Evolutionary conservation across 225 moss, liverwort and hornwort species (phyloP).

Genomic region (Polytrichum formosum): DNA sequence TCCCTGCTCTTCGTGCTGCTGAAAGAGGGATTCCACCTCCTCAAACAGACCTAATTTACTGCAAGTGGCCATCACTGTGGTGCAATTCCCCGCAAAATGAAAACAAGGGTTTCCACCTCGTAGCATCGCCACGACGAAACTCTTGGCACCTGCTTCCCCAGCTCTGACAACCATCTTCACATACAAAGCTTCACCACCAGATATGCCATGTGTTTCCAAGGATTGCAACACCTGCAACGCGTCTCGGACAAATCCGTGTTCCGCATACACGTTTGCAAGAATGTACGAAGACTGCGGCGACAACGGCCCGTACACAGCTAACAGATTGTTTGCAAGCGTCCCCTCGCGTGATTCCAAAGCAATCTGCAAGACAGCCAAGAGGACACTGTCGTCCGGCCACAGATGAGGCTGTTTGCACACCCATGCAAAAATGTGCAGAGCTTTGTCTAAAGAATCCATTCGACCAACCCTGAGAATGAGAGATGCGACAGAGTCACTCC

Average conservation of each 20-base stretch:
- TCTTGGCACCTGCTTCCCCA: conserved; percentile 37
- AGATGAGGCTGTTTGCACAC: conserved; percentile 47
- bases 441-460: conserved; percentile 29
- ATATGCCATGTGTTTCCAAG: conserved; percentile 33
- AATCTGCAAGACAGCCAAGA: conserved; percentile 41
- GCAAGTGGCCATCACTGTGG: conserved; percentile 54
- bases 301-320: conserved; percentile 34
- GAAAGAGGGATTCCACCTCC: conserved; percentile 43
- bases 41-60: conserved; percentile 59
- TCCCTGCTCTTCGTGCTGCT: conserved; percentile 24
- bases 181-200: conserved; percentile 38
- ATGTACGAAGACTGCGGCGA: conserved; percentile 30
- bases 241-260: conserved; percentile 41
- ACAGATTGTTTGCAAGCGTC: conserved; percentile 49
- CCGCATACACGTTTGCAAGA: conserved; percentile 39
- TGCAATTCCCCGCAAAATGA: conserved; percentile 40
- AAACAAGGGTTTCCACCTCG: conserved; percentile 21
- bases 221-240: conserved; percentile 35
- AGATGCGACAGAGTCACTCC: conserved; percentile 19
- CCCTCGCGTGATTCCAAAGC: conserved; percentile 45
- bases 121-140: conserved; percentile 29
- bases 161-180: conserved; percentile 57
- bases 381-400: conserved; percentile 50
- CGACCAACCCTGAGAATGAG: conserved; percentile 53
- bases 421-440: conserved; percentile 63